Evolutionary conservation across 2,329 filamentous ascomycete species (phyloP), one percentile per base, ranked within the genome.

Genomic region (Teratosphaeria nubilosa): DNA sequence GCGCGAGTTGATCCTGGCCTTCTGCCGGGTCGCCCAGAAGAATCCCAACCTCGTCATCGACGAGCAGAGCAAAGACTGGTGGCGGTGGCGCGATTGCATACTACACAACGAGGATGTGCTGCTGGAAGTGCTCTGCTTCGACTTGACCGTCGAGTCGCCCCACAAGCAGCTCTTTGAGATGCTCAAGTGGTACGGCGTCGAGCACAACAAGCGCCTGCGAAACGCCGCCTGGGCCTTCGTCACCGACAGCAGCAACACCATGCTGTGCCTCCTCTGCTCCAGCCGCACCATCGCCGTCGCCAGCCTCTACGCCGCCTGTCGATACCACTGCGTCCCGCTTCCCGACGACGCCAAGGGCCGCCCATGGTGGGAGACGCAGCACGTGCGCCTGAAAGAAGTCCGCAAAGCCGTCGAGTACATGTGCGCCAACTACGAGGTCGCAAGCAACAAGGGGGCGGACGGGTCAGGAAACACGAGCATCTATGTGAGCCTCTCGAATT

Each of bases 41-140:
- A 92, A 97, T 66, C 80, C 90, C 1, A 88, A 90, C 67, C 82
- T 96, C 59, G 79, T 92, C 56, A 89, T 97, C 56, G 94, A 99
- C 70, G 94, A 97, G 74, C 91, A 97, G 73, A 95, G 88, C 65
- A 97, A 96, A 70, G 94, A 99, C 70, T 99, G 94, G 72, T 99
- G 94, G 94, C 85, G 88, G 68, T 99, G 94, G 94, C 84, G 91
- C 61, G 94, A 99, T 70, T 94, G 87, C 59, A 95, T 99, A 58
- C 78, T 97, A 14, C 86, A 88, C 64, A 90, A 95, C 69, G 94
- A 99, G 75, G 94, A 97, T 71, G 78, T 92, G 51, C 87, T 99
- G 77, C 81, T 99, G 16, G 94, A 97, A 72, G 85, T 85, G 52
- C 79, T 99, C 20, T 97, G 91, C 60, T 99, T 99, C 72, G 94